A percentile compares a stretch with the other conserved stretches of the same genome.
Conservation (phyloP, 2,329 filamentous ascomycete genomes). For the Drechslera avenae region DNA sequence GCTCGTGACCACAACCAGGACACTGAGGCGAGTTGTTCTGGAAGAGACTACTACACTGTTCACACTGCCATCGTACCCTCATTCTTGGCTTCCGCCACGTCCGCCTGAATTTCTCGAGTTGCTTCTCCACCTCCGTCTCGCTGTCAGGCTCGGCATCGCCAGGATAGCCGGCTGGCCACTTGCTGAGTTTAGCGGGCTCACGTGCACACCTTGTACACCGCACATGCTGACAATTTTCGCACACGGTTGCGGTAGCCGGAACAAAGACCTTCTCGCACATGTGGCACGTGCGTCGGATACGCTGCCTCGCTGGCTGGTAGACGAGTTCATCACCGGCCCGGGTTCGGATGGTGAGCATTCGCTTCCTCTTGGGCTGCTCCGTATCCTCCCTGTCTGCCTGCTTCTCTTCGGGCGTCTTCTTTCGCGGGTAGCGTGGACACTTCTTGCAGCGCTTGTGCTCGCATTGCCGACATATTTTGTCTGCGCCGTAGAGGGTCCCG, state of each 20-base stretch:
- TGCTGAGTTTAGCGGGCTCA: conserved; percentile 73
- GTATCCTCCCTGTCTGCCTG: conserved; percentile 37
- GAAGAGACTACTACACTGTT: conserved; percentile 66
- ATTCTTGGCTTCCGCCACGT: conserved; percentile 53
- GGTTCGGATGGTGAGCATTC: conserved; percentile 66
- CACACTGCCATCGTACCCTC: conserved; percentile 59
- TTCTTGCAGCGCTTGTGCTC: conserved; percentile 80
- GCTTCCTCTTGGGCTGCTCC: conserved; percentile 56
- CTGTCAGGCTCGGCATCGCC: conserved; percentile 59
- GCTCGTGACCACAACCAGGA: conserved; percentile 64
- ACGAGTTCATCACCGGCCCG: conserved; percentile 72
- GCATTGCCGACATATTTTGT: conserved; percentile 77
- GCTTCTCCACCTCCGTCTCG: conserved; percentile 37
- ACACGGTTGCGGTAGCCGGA: conserved; percentile 60
- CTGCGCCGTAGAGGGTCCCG: conserved; percentile 71
- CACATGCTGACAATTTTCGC: conserved; percentile 70
- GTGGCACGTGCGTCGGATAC: conserved; percentile 77
- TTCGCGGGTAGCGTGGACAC: conserved; percentile 75
- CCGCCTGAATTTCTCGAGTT: conserved; percentile 38
- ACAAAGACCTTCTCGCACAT: conserved; percentile 69
- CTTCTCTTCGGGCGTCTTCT: conserved; percentile 56
- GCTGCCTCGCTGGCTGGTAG: conserved; percentile 72
- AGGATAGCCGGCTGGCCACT: conserved; percentile 72
- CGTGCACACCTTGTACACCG: conserved; percentile 82
- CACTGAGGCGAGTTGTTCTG: conserved; percentile 62